Evolutionary conservation across 2,329 filamentous ascomycete genomes (phyloP).

Genomic region (Penicillium hordei): DNA sequence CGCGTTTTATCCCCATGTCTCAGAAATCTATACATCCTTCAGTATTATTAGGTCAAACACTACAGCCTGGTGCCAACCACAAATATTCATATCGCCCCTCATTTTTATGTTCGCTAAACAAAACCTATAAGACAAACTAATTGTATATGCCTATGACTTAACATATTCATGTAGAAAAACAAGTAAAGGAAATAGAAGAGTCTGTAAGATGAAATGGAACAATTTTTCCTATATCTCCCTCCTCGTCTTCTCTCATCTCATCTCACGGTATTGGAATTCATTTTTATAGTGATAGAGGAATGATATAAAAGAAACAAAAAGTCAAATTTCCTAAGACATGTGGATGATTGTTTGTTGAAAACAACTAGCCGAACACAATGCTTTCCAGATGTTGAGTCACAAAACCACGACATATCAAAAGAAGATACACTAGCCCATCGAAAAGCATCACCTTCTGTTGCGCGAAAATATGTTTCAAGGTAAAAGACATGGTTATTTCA

Average conservation of each 20-base stretch:
- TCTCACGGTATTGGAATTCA: not conserved
- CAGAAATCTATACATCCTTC: too few relatives aligned
- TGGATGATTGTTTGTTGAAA: not conserved
- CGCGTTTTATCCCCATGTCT: too few relatives aligned
- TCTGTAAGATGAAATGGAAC: too few relatives aligned
- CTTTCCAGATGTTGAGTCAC: not conserved
- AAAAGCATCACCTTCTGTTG: not conserved
- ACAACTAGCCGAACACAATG: not conserved
- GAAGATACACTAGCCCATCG: not conserved
- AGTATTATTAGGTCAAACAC: too few relatives aligned
- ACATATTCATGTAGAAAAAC: too few relatives aligned
- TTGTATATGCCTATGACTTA: too few relatives aligned
- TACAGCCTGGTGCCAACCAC: too few relatives aligned
- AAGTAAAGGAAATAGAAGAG: too few relatives aligned
- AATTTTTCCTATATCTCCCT: too few relatives aligned
- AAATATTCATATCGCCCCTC: too few relatives aligned
- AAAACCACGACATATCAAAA: not conserved
- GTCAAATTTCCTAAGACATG: not conserved
- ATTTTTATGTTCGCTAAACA: too few relatives aligned
- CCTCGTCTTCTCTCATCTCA: not conserved
- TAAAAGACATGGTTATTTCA: not conserved
- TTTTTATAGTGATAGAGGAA: not conserved
- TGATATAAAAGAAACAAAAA: not conserved
- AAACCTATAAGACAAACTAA: too few relatives aligned
- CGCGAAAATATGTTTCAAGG: not conserved